Evolutionary conservation across 495 filamentous ascomycete genomes (phyloP), one percentile per base, ranked within the genome.

Genomic region (Aspergillus affinis): DNA sequence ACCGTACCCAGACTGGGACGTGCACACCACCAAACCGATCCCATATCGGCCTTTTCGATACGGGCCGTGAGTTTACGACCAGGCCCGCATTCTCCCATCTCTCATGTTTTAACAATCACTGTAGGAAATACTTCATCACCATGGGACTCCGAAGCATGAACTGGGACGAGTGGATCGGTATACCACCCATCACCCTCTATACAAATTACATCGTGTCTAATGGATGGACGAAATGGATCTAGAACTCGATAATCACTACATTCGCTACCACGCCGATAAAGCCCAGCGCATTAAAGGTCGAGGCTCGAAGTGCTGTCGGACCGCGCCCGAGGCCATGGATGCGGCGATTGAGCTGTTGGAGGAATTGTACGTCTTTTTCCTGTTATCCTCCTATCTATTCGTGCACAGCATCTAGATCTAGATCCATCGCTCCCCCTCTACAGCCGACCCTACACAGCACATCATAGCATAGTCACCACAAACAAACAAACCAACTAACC

Each of bases 41-140:
- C 89, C 90, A 12, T 96, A 95, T 73, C 84, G 92, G 23, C 90
- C 92, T 5, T 95, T 95, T 71, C 84, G 87, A 74, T 85, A 93
- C 76, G 91, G 91, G 3, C 89, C 89, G 70, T 80, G 68, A 69
- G 77, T 67, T 67, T 18, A 6, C 44, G 78, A 56, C 36, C 36
- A 51, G 21, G 26, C 57, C 17, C 12, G 27, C 10, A 27, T 6
- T 2, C 20, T 9, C 17, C 36, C n/a, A n/a, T 29, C 23, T 48
- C 1, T 32, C 27, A 19, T 26, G 15, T 13, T 19, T 4, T n/a
- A n/a, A 30, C 19, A 44, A 44, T 58, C 44, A 57, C 2, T 4
- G 50, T 51, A 78, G 78, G 4, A 83, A 84, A 36, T 88, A 89
- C 64, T 85, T 90, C 67, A 81, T 92, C 57, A 95, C 89, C 2